phyloP scores from a whole-genome alignment of 164 flowering plant species.

The Taxillus chinensis region DNA sequence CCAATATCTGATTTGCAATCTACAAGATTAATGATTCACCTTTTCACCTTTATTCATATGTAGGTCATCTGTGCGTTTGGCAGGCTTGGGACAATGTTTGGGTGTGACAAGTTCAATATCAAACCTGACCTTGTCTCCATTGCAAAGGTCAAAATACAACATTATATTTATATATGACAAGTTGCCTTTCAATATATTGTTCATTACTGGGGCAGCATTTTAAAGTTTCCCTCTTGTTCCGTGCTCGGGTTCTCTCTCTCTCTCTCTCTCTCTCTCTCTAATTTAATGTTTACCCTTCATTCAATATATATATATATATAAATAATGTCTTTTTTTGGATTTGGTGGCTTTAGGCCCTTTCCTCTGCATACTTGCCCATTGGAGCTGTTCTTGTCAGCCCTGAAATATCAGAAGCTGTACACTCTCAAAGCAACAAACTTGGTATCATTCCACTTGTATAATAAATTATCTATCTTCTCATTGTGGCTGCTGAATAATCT shows the following conservation, averaged over 20 bases:
- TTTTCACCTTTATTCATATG: not conserved
- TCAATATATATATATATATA: too few species aligned
- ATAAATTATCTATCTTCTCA: not conserved
- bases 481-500: too few species aligned
- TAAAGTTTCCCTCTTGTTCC: too few species aligned
- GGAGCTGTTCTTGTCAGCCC: conserved; percentile 96
- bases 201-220: too few species aligned
- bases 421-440: conserved; percentile 89
- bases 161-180: not conserved
- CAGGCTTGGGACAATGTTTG: conserved; percentile 94
- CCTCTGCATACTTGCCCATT: conserved; percentile 91
- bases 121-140: conserved; percentile 92
- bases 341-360: conserved; percentile 54
- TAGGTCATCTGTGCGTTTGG: conserved; percentile 97
- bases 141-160: conserved; percentile 56
- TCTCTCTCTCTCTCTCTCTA: too few species aligned
- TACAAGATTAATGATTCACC: not conserved
- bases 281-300: too few species aligned
- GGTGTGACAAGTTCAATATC: conserved; percentile 90
- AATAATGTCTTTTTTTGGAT: not conserved
- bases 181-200: not conserved
- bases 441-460: conserved; percentile 30
- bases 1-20: not conserved
- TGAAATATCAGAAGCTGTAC: conserved; percentile 70
- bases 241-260: too few species aligned